Conservation (phyloP, 1,284 basidiomycete genomes). For the Sphagnurus paluster region DNA sequence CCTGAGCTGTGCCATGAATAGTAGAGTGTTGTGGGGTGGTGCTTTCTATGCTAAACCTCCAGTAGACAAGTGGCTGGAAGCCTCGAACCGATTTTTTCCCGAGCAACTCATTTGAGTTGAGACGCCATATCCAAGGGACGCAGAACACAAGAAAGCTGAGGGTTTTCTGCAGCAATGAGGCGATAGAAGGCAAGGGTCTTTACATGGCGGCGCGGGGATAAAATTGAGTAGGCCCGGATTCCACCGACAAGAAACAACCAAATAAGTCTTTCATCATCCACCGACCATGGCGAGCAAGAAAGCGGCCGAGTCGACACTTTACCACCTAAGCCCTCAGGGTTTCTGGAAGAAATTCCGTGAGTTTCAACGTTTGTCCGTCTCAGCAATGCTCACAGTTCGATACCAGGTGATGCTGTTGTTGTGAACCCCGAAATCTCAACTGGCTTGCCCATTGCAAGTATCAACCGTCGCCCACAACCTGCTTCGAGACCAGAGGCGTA, state of each 20-base stretch:
- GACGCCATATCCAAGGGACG: no score
- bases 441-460: slow-evolving; percentile 78
- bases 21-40: no score
- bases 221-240: slow-evolving; percentile 2
- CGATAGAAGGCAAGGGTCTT: background rate
- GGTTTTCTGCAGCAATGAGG: background rate
- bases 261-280: slow-evolving; percentile 13
- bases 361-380: slow-evolving; percentile 29
- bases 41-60: no score
- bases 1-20: no score
- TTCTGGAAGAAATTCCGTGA: slow-evolving; percentile 95
- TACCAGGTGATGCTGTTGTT: slow-evolving; percentile 68
- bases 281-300: slow-evolving; percentile 69
- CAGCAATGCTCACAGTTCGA: slow-evolving; percentile 2
- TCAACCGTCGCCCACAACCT: slow-evolving; percentile 85
- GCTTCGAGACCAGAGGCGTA: slow-evolving; percentile 86
- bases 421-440: slow-evolving; percentile 91
- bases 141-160: no score
- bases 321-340: slow-evolving; percentile 84
- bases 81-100: no score
- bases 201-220: background rate
- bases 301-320: slow-evolving; percentile 81
- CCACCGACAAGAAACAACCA: slow-evolving; percentile 19
- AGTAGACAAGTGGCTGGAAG: no score
- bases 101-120: no score